Conservation (phyloP, 2,329 filamentous ascomycete genomes). For the Thelonectria blattea region DNA sequence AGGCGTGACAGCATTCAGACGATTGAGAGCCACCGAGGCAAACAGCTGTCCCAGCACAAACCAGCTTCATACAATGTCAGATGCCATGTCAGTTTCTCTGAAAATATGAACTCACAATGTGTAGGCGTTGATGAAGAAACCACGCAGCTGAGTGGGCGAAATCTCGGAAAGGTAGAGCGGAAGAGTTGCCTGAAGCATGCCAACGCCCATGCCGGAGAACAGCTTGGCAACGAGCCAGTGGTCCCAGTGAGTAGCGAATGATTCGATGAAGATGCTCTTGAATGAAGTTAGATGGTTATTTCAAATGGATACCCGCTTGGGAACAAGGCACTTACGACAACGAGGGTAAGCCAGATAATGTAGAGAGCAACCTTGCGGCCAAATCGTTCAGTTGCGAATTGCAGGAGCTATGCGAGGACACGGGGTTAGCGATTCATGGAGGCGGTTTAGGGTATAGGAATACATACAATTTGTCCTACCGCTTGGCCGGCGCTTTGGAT, state of each 20-base stretch:
- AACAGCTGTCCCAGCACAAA: conserved; percentile 24
- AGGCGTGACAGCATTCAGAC: conserved; percentile 19
- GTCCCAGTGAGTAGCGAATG: conserved; percentile 21
- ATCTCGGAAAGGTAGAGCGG: conserved; percentile 26
- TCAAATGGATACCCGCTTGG: neutral
- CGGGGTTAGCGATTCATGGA: neutral
- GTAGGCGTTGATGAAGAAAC: conserved; percentile 25
- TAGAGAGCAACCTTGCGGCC: conserved; percentile 22
- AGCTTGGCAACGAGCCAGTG: conserved; percentile 27
- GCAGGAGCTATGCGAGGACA: conserved; percentile 9
- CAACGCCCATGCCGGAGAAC: conserved; percentile 25
- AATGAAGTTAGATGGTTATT: neutral
- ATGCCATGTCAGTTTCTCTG: too few relatives aligned
- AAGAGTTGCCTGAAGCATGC: conserved; percentile 24
- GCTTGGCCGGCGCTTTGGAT: conserved; percentile 48
- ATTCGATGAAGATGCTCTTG: conserved; percentile 22
- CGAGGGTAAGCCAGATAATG: conserved; percentile 21
- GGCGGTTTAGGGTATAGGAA: neutral
- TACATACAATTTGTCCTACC: conserved; percentile 45
- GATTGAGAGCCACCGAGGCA: conserved; percentile 24
- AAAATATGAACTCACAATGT: conserved; percentile 17
- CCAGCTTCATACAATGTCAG: conserved; percentile 13
- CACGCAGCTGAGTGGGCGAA: conserved; percentile 24
- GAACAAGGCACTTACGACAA: conserved; percentile 10
- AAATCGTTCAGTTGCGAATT: conserved; percentile 20